phyloP scores from a whole-genome alignment of 768 basidiomycete genomes.

The Suillus luteus region DNA sequence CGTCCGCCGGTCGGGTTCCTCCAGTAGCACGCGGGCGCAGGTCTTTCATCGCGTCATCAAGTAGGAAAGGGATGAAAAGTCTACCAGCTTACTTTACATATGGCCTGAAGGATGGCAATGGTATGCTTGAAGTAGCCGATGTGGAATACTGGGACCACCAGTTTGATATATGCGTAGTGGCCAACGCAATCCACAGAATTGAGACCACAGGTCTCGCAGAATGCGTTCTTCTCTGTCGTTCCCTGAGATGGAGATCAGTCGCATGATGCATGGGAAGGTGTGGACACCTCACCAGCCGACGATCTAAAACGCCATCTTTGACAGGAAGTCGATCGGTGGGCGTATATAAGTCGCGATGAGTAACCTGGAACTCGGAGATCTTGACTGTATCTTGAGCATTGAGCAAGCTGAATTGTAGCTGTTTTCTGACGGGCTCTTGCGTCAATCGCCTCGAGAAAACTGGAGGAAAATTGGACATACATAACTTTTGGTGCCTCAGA shows the following conservation, averaged over 20 bases:
- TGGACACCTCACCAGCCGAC: slow-evolving; percentile 68
- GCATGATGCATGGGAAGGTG: neutral
- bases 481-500: slow-evolving; percentile 83
- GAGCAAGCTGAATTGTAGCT: slow-evolving; percentile 93
- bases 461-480: slow-evolving; percentile 40
- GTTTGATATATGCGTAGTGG: slow-evolving; percentile 98
- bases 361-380: slow-evolving; percentile 95
- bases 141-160: slow-evolving; percentile 96
- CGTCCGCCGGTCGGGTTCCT: slow-evolving; percentile 80
- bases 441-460: slow-evolving; percentile 9
- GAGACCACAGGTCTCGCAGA: slow-evolving; percentile 94
- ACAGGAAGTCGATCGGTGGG: slow-evolving; percentile 81
- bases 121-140: slow-evolving; percentile 98
- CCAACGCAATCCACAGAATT: slow-evolving; percentile 94
- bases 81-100: slow-evolving; percentile 76
- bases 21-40: slow-evolving; percentile 89
- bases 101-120: slow-evolving; percentile 89
- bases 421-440: slow-evolving; percentile 61
- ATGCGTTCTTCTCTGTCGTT: slow-evolving; percentile 88
- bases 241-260: slow-evolving; percentile 55
- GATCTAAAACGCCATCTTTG: slow-evolving; percentile 90
- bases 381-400: slow-evolving; percentile 95
- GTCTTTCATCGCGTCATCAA: slow-evolving; percentile 48
- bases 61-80: neutral
- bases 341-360: slow-evolving; percentile 89